Conservation (phyloP, 495 filamentous ascomycete genomes). For the Durotheca rogersii region DNA sequence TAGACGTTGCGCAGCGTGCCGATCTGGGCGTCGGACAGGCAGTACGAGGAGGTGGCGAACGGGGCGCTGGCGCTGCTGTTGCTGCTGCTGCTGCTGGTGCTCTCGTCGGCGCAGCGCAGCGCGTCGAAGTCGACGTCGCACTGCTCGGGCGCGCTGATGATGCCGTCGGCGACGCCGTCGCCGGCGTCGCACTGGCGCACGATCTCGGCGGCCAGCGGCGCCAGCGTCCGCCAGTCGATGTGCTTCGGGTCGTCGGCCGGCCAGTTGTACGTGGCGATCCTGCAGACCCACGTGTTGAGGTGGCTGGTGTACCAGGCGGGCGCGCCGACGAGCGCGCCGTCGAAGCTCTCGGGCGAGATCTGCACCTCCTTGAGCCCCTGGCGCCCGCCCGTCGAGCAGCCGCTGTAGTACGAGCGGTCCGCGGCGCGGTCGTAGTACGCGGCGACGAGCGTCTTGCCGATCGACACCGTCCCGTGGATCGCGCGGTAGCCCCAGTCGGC, state of each 20-base stretch:
- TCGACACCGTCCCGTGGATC: slow-evolving; percentile 48
- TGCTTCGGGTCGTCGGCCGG: slow-evolving; percentile 48
- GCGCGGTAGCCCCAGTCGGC: slow-evolving; percentile 53
- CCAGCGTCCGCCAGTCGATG: slow-evolving; percentile 53
- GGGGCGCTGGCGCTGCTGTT: slow-evolving; percentile 18
- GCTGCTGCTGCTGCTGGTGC: too few species aligned
- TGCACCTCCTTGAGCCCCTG: slow-evolving; percentile 58
- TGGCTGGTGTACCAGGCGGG: slow-evolving; percentile 55
- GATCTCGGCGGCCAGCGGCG: slow-evolving; percentile 57
- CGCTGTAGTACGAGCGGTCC: slow-evolving; percentile 54
- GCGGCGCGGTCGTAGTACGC: slow-evolving; percentile 44
- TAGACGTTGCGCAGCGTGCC: slow-evolving; percentile 57
- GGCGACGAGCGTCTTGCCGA: slow-evolving; percentile 39
- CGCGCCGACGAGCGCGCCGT: slow-evolving; percentile 67
- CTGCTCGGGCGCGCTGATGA: slow-evolving; percentile 61
- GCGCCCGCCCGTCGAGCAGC: slow-evolving; percentile 60
- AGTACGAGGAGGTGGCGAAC: slow-evolving; percentile 39
- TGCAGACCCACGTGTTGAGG: slow-evolving; percentile 51
- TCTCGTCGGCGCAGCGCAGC: slow-evolving; percentile 52
- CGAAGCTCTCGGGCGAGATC: slow-evolving; percentile 58
- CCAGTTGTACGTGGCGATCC: slow-evolving; percentile 43
- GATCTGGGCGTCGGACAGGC: slow-evolving; percentile 59
- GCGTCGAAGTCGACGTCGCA: slow-evolving; percentile 57
- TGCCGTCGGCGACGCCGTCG: slow-evolving; percentile 64
- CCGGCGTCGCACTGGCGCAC: slow-evolving; percentile 64